A percentile compares a stretch with the other conserved stretches of the same genome.
These are phyloP conservation scores for Lentinula detonsa DNA, from an alignment of 768 basidiomycete species.

Conservation along the genomic window DNA sequence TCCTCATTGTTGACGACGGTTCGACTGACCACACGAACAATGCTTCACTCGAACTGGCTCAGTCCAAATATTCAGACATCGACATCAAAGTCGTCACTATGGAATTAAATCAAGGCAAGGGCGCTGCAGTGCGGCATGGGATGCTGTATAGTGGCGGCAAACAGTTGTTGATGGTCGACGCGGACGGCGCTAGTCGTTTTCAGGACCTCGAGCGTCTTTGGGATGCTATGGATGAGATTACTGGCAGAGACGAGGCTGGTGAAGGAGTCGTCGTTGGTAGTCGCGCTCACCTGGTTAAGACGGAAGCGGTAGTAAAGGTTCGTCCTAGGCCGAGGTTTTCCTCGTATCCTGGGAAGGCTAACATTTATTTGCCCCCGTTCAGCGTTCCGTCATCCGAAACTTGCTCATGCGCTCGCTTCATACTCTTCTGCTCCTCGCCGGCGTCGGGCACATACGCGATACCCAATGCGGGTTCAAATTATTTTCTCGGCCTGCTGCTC, in stretches of 20 bases:
- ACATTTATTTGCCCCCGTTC: background rate
- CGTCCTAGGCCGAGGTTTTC: slow-evolving; percentile 12
- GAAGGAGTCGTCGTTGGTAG: slow-evolving; percentile 79
- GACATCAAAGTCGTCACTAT: slow-evolving; percentile 78
- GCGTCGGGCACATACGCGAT: slow-evolving; percentile 86
- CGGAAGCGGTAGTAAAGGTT: slow-evolving; percentile 92
- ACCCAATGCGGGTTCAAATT: slow-evolving; percentile 98
- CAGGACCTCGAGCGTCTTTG: slow-evolving; percentile 79
- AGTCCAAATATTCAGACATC: slow-evolving; percentile 36
- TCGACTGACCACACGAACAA: slow-evolving; percentile 70
- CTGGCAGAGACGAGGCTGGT: slow-evolving; percentile 11
- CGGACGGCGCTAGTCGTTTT: slow-evolving; percentile 90
- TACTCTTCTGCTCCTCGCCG: slow-evolving; percentile 80
- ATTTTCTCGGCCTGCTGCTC: slow-evolving; percentile 79
- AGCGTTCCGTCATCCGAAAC: slow-evolving; percentile 88
- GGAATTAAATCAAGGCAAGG: slow-evolving; percentile 83
- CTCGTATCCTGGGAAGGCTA: background rate
- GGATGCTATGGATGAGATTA: slow-evolving; percentile 59
- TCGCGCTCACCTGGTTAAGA: slow-evolving; percentile 86
- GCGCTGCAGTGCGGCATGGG: slow-evolving; percentile 89
- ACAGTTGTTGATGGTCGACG: slow-evolving; percentile 86
- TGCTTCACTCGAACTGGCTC: slow-evolving; percentile 58
- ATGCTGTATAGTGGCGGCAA: slow-evolving; percentile 77
- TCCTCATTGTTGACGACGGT: slow-evolving; percentile 90
- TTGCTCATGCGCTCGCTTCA: slow-evolving; percentile 93